Conservation (phyloP, 345 rosid species). For the Eucalyptus grandis region DNA sequence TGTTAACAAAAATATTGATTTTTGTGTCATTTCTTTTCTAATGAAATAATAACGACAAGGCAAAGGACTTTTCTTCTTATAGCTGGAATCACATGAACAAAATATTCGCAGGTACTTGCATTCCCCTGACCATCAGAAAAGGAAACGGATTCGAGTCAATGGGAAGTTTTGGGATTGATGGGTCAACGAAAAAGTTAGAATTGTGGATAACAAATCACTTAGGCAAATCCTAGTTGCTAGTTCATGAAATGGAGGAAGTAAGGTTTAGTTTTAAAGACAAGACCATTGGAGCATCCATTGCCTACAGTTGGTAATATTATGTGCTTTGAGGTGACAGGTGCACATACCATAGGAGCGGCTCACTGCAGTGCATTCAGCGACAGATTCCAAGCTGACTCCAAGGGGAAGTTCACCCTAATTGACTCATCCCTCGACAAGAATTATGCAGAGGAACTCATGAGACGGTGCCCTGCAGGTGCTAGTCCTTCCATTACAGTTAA, state of each 20-base stretch:
- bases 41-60: neutral
- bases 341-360: slow-evolving; percentile 72
- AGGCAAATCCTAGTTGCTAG: neutral
- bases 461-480: slow-evolving; percentile 31
- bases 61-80: neutral
- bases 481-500: slow-evolving; percentile 29
- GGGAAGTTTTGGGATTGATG: neutral
- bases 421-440: slow-evolving; percentile 42
- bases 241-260: neutral
- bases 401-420: slow-evolving; percentile 25
- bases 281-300: neutral
- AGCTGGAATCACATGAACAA: neutral
- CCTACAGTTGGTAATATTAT: neutral
- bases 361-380: slow-evolving; percentile 66
- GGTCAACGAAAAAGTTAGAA: neutral
- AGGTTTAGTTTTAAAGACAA: neutral
- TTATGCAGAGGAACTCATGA: slow-evolving; percentile 38
- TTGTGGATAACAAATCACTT: neutral
- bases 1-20: neutral
- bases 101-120: neutral
- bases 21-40: neutral
- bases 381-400: slow-evolving; percentile 33
- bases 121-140: neutral
- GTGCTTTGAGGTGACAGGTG: slow-evolving; percentile 22
- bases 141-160: neutral